Conservation (phyloP, 2,329 filamentous ascomycete species). For the Orbilia blumenaviensis region DNA sequence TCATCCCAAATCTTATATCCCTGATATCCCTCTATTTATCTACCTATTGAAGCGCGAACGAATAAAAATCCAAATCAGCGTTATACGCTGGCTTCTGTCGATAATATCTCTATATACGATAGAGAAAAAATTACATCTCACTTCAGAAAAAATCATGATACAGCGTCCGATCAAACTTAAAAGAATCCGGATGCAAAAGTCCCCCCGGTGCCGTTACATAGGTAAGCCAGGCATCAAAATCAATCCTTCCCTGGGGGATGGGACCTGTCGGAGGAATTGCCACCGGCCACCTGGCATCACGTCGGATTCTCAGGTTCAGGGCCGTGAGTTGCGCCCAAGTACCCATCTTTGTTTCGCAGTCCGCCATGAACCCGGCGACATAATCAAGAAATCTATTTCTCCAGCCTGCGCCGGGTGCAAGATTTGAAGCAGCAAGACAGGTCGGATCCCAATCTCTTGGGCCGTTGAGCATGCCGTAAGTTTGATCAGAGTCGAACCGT, state of each 20-base stretch:
- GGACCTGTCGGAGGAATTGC: not conserved
- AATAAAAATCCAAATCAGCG: too few species aligned
- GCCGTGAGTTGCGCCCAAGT: not conserved
- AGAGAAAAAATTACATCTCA: too few species aligned
- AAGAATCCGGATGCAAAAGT: conserved; percentile 2
- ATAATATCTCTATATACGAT: too few species aligned
- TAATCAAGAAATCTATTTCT: not conserved
- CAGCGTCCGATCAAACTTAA: conserved; percentile 2
- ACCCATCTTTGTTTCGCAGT: conserved; percentile 7
- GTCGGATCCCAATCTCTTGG: not conserved
- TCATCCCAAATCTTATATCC: too few species aligned
- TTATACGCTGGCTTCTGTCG: too few species aligned
- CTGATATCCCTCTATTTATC: too few species aligned
- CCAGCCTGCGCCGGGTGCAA: not conserved
- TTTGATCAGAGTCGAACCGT: not conserved
- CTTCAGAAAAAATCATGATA: too few species aligned
- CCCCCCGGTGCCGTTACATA: not conserved
- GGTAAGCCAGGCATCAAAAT: not conserved
- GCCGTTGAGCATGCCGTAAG: not conserved
- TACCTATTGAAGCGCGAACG: too few species aligned
- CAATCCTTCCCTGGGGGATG: not conserved
- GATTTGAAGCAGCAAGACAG: not conserved
- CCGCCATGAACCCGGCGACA: not conserved
- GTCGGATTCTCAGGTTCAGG: not conserved
- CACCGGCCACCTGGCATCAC: not conserved